A percentile compares a stretch with the other conserved stretches of the same genome.
phyloP scores from a whole-genome alignment of 1,284 basidiomycete genomes.

The Cutaneotrichosporon mucoides region DNA sequence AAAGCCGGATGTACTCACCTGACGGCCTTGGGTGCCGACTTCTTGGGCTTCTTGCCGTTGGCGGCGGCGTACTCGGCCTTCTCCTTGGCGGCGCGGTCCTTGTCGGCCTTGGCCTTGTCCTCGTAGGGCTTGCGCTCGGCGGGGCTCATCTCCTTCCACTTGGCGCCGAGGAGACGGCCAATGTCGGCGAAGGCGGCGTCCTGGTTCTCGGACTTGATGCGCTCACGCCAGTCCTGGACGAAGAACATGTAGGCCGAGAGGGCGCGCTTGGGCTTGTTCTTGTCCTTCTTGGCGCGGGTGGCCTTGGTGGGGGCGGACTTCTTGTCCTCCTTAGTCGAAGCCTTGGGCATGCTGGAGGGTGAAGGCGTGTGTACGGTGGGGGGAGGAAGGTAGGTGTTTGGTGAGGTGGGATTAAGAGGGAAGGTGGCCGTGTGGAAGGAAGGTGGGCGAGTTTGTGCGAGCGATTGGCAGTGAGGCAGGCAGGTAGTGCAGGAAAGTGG shows the following conservation, averaged over 20 bases:
- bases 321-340: slow-evolving; percentile 58
- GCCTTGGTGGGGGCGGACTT: slow-evolving; percentile 59
- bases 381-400: background rate
- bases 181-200: slow-evolving; percentile 91
- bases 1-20: background rate
- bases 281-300: slow-evolving; percentile 50
- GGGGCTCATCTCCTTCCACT: slow-evolving; percentile 83
- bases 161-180: slow-evolving; percentile 79
- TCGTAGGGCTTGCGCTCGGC: slow-evolving; percentile 91
- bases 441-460: background rate
- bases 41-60: slow-evolving; percentile 51
- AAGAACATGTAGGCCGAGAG: slow-evolving; percentile 99
- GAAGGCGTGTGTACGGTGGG: background rate
- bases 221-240: slow-evolving; percentile 89
- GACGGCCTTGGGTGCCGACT: slow-evolving; percentile 21
- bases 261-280: slow-evolving; percentile 53
- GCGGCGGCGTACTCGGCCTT: slow-evolving; percentile 51
- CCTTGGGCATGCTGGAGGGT: slow-evolving; percentile 59
- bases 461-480: too few species aligned
- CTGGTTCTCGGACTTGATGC: slow-evolving; percentile 91
- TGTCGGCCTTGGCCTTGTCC: slow-evolving; percentile 80
- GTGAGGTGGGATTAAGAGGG: background rate
- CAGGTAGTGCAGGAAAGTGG: background rate
- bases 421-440: background rate
- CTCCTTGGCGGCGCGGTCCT: slow-evolving; percentile 62